These are phyloP conservation scores for Clitocybe nebularis DNA, from an alignment of 1,284 basidiomycete species.

Conservation along the genomic window DNA sequence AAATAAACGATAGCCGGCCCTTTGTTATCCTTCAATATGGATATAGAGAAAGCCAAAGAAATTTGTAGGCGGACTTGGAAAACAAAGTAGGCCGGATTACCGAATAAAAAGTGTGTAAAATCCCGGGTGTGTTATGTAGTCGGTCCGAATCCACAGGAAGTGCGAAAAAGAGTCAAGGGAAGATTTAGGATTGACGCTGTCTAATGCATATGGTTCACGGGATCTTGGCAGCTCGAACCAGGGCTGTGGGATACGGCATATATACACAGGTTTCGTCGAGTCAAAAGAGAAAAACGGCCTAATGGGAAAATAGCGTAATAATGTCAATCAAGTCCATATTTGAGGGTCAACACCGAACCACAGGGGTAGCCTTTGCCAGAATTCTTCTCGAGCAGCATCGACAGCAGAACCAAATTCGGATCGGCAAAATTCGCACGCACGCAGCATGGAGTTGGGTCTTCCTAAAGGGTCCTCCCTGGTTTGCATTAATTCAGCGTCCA, in stretches of 20 bases:
- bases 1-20: no score
- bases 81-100: background rate
- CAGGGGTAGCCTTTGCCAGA: conserved; percentile 58
- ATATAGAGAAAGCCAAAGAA: background rate
- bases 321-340: conserved; percentile 16
- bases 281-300: background rate
- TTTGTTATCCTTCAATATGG: no score
- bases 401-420: conserved; percentile 55
- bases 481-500: conserved; percentile 62
- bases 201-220: conserved; percentile 7
- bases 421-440: conserved; percentile 64
- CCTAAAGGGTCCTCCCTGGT: conserved; percentile 43
- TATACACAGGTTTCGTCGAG: conserved; percentile 3
- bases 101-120: background rate
- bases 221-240: no score
- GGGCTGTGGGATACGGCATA: conserved; percentile 3
- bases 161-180: background rate
- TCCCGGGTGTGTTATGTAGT: background rate
- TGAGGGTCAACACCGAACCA: conserved; percentile 59
- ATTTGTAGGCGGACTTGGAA: conserved; percentile 1
- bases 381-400: conserved; percentile 51
- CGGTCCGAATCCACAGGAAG: background rate
- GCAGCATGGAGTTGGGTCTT: conserved; percentile 38
- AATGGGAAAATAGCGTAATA: background rate
- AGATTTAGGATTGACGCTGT: background rate